These are phyloP conservation scores for Manihot esculenta DNA, from an alignment of 441 rosid species.

Conservation along the genomic window DNA sequence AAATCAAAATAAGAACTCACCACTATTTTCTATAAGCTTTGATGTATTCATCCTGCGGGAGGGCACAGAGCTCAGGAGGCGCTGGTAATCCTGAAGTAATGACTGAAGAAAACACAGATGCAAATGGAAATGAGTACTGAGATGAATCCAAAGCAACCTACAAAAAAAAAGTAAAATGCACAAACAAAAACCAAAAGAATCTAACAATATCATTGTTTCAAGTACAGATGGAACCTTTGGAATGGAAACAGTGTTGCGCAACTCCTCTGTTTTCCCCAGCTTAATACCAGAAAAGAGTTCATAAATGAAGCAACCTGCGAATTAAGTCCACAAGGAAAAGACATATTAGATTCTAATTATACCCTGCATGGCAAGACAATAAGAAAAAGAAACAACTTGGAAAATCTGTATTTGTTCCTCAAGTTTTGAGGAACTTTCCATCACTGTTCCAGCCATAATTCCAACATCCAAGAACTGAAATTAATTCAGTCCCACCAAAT, in stretches of 20 bases:
- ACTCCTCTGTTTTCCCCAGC: conserved; percentile 93
- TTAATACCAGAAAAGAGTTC: conserved; percentile 86
- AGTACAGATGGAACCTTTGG: conserved; percentile 64
- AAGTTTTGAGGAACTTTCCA: no score
- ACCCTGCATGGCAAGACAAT: not conserved
- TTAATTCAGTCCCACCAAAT: no score
- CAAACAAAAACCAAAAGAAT: not conserved
- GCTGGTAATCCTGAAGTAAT: conserved; percentile 99
- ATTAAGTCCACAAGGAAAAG: conserved; percentile 14
- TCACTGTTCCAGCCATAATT: no score
- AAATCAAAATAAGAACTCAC: conserved; percentile 41
- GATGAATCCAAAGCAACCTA: conserved; percentile 18
- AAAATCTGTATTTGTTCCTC: no score
- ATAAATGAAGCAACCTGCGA: conserved; percentile 83
- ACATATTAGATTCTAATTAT: conserved; percentile 20
- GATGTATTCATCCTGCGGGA: conserved; percentile 97
- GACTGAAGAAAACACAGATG: conserved; percentile 65
- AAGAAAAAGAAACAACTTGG: no score
- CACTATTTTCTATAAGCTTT: conserved; percentile 94
- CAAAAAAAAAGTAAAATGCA: not conserved
- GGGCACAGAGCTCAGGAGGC: conserved; percentile 96
- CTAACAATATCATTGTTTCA: conserved; percentile 5
- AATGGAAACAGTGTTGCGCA: conserved; percentile 87
- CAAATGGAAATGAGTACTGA: conserved; percentile 40
- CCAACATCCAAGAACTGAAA: no score